These are phyloP conservation scores for Kwoniella bestiolae DNA, from an alignment of 768 basidiomycete genomes.

Conservation along the genomic window DNA sequence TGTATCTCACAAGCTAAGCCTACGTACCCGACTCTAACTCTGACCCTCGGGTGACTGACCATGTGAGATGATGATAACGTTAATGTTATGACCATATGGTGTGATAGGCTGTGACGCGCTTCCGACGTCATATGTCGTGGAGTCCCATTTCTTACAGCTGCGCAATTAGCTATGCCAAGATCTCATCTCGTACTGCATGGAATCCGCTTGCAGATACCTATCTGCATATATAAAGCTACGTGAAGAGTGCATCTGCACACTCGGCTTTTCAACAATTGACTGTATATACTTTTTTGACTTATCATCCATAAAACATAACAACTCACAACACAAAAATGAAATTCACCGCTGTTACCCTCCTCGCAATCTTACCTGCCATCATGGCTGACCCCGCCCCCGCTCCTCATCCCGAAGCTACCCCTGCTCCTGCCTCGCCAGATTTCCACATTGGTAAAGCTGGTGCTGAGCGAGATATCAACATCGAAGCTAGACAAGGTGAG, in stretches of 20 bases:
- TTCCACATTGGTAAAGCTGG: conserved; percentile 15
- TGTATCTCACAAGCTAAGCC: too few species aligned
- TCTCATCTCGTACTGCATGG: too few species aligned
- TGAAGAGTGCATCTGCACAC: too few species aligned
- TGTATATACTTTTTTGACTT: background rate
- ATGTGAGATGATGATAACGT: background rate
- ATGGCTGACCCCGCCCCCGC: conserved; percentile 16
- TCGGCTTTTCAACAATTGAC: background rate
- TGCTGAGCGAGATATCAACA: conserved; percentile 3
- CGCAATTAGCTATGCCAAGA: too few species aligned
- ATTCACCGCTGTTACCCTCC: conserved; percentile 12
- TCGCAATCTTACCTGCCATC: conserved; percentile 14
- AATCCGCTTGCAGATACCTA: too few species aligned
- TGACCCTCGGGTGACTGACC: background rate
- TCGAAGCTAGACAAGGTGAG: conserved; percentile 12
- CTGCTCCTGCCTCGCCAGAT: conserved; percentile 17
- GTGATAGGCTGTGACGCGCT: too few species aligned
- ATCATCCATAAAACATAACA: background rate
- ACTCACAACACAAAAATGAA: conserved; percentile 14
- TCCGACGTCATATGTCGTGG: too few species aligned
- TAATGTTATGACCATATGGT: too few species aligned
- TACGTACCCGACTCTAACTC: too few species aligned
- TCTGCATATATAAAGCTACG: too few species aligned
- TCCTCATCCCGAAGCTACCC: conserved; percentile 16
- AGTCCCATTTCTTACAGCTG: too few species aligned